phyloP scores from a whole-genome alignment of 345 rosid species.

The Salix dunnii region DNA sequence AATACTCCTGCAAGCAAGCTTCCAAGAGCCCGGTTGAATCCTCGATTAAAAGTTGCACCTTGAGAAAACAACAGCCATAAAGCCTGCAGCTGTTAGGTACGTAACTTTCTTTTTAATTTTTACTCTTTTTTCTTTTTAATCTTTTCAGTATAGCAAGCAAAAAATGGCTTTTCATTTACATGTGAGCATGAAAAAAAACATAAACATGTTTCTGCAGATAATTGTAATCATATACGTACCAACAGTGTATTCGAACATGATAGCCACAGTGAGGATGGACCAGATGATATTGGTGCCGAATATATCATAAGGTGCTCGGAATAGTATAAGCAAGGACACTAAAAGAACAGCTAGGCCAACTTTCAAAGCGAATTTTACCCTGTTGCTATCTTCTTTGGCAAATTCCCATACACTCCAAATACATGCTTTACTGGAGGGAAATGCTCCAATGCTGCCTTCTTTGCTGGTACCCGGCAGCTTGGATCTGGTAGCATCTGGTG shows the following conservation, averaged over 20 bases:
- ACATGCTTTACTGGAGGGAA: conserved; percentile 39
- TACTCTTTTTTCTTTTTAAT: not conserved
- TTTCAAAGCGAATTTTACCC: conserved; percentile 55
- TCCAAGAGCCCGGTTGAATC: conserved; percentile 65
- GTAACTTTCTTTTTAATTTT: not conserved
- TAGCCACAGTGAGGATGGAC: conserved; percentile 72
- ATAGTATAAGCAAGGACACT: conserved; percentile 56
- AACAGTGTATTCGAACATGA: conserved; percentile 66
- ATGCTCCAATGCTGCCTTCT: conserved; percentile 3
- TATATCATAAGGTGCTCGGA: conserved; percentile 52
- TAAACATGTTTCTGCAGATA: not conserved
- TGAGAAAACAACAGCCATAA: conserved; percentile 6
- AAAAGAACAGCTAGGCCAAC: conserved; percentile 63
- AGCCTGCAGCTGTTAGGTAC: not conserved
- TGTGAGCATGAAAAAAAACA: not conserved
- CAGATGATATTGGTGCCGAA: conserved; percentile 62
- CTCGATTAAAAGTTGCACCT: conserved; percentile 69
- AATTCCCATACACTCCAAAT: conserved; percentile 47
- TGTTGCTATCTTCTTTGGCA: conserved; percentile 46
- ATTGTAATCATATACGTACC: conserved; percentile 32
- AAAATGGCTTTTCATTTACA: not conserved
- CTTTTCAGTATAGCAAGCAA: not conserved
- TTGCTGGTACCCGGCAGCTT: conserved; percentile 19
- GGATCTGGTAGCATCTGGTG: conserved; percentile 24
- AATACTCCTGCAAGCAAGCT: conserved; percentile 61